A percentile compares a stretch with the other conserved stretches of the same genome.
Conservation (phyloP, 176 grass and related monocot species). For the Aegilops umbellulata region DNA sequence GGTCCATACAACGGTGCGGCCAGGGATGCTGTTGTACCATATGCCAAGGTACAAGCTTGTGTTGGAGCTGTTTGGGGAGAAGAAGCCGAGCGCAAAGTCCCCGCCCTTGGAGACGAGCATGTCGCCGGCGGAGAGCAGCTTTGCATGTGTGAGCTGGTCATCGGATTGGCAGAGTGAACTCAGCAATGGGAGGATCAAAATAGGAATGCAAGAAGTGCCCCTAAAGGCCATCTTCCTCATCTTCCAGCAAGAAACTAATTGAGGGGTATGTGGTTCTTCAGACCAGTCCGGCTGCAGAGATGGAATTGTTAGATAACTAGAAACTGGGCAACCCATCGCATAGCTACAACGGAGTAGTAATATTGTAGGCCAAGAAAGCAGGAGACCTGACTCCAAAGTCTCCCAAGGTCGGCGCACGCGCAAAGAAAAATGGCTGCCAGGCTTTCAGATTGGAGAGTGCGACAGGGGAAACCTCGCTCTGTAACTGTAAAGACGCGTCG, state of each 20-base stretch:
- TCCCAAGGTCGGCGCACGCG: too few species aligned
- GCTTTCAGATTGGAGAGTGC: too few species aligned
- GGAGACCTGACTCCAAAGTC: too few species aligned
- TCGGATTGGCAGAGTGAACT: not conserved
- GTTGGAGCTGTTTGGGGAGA: not conserved
- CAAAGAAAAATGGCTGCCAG: too few species aligned
- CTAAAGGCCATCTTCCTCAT: not conserved
- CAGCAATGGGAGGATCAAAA: not conserved
- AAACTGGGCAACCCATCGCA: too few species aligned
- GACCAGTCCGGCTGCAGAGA: too few species aligned
- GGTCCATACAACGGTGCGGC: not conserved
- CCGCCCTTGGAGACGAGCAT: not conserved
- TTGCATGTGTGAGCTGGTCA: constrained; percentile 11
- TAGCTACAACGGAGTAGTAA: too few species aligned
- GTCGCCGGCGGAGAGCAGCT: not conserved
- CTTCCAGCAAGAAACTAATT: not conserved
- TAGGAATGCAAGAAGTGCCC: not conserved
- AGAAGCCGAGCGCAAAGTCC: not conserved
- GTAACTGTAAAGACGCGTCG: too few species aligned
- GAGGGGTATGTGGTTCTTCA: too few species aligned
- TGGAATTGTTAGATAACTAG: too few species aligned
- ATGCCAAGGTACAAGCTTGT: not conserved
- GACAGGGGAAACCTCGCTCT: too few species aligned
- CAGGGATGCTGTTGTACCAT: not conserved
- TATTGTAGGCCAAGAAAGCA: too few species aligned